A percentile compares a stretch with the other conserved stretches of the same genome.
phyloP scores from a whole-genome alignment of 225 moss, liverwort and hornwort species.

The Physcomitrium patens region DNA sequence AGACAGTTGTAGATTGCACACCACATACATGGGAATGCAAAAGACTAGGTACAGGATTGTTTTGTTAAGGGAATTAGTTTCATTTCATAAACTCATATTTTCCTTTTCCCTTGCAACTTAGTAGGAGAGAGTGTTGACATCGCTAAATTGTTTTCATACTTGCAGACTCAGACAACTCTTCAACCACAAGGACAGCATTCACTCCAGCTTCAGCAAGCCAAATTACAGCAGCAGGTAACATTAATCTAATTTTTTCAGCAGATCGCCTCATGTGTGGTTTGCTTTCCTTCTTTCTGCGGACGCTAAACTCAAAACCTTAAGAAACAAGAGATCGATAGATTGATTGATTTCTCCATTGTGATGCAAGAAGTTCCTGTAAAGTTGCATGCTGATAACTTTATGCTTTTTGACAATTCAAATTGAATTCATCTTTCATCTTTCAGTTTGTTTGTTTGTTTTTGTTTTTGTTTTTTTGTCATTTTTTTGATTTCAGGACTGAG shows the following conservation, averaged over 20 bases:
- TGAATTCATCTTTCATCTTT: not conserved
- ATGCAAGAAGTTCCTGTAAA: constrained; percentile 2
- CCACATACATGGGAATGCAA: not conserved
- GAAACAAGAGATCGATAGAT: not conserved
- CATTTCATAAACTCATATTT: not conserved
- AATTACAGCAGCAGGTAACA: constrained; percentile 67
- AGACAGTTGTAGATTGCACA: constrained; percentile 13
- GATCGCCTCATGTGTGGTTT: constrained; percentile 6
- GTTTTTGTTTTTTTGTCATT: not conserved
- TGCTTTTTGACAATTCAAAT: constrained; percentile 7
- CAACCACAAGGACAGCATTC: constrained; percentile 77
- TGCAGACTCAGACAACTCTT: constrained; percentile 56
- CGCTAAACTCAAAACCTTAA: constrained; percentile 11
- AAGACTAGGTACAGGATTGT: constrained; percentile 10
- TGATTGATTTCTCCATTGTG: constrained; percentile 5
- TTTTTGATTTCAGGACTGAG: not conserved
- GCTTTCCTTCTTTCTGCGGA: constrained; percentile 14
- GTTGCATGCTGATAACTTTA: constrained; percentile 4
- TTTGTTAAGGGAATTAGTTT: not conserved
- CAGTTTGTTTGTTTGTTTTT: too few relatives aligned
- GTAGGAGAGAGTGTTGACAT: not conserved
- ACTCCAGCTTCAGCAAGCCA: constrained; percentile 69
- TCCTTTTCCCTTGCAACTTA: not conserved
- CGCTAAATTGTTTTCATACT: not conserved
- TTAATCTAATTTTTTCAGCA: not conserved